Evolutionary conservation across 495 filamentous ascomycete genomes (phyloP), one percentile per base, ranked within the genome.

Genomic region (Podospora pseudocomata): DNA sequence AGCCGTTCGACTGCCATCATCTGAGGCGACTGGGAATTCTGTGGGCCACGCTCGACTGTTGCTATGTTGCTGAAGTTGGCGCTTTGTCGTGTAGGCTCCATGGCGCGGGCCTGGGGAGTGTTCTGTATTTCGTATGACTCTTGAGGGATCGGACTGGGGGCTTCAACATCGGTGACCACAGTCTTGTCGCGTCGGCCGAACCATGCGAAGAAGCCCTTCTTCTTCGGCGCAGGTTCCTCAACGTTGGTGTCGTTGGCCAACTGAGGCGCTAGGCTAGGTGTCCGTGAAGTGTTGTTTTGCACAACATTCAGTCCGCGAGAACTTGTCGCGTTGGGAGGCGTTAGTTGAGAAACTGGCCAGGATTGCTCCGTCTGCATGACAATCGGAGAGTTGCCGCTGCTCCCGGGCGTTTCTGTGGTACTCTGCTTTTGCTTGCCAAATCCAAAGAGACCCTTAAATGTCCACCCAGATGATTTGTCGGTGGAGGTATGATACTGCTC

Each of bases 371-470:
- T 49, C 15, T 49, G 7, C 18, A 0, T 4, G 56, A 59, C 56
- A 59, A 5, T 15, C 2, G 30, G 7, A 32, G 30, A 30, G 27
- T 20, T 15, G 4, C 27, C 26, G 5, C 23, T 18, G 16, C 23
- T 30, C 16, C 15, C 5, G 16, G 59, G 30, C 4, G 6, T 13
- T 11, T 11, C 30, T 13, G 19, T 3, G 18, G 57, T 1, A 5
- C 2, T 61, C 13, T 65, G 15, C 64, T 70, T 70, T 26, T 15
- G 3, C 57, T 57, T 57, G 57, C 54, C 65, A 13, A 39, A 18
- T n/a, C 68, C 49, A 57, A 70, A 70, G 3, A 63, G 11, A 2
- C 23, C 20, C 53, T 57, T 64, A 23, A 70, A 64, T 18, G 28
- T 60, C 30, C 60, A 70, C 18, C 60, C 64, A 0, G 68, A 66